Evolutionary conservation across 352 stramenopile species (phyloP), one percentile per base, ranked within the genome.

Genomic region (Phytophthora meadii): DNA sequence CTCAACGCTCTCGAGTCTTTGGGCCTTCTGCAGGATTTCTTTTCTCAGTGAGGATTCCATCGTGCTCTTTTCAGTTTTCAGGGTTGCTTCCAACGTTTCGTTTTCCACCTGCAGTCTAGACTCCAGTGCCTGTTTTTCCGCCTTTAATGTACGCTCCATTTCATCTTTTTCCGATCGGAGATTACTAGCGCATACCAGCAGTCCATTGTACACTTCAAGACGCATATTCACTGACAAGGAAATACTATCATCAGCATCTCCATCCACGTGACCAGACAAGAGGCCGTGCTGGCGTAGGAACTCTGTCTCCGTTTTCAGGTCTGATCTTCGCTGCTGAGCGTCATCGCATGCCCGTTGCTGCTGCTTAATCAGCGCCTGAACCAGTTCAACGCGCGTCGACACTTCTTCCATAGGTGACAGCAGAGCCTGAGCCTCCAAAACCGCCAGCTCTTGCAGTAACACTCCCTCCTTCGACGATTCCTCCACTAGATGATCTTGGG

Each of bases 131-230:
- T 30, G 4, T 8, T 30, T 30, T 7, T 73, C 59, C 11, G 4
- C 28, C 6, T 41, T 40, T 53, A 53, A 28, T 8, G 46, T 41
- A 7, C 6, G 3, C 28, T 53, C 28, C 32, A 68, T 25, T 15
- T 34, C 51, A 27, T 19, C 65, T 15, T 69, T 69, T 24, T 73
- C 52, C 11, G 8, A 36, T n/a, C 41, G 59, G 22, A 69, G 28
- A 9, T n/a, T 22, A 14, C 61, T 53, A 2, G 17, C 25, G 41
- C 47, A 45, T 14, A 59, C 11, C 14, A 77, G 17, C 39, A 82
- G 42, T 49, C 41, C 47, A 12, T 56, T 69, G 58, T 84, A 82
- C 14, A 82, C 61, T 10, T 30, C 39, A 12, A 82, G 22, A 5
- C 67, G 73, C 5, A 32, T 45, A n/a, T 27, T 47, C n/a, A 54